Evolutionary conservation across 139 green algal species (phyloP).

Genomic region (Mesotaenium endlicherianum): DNA sequence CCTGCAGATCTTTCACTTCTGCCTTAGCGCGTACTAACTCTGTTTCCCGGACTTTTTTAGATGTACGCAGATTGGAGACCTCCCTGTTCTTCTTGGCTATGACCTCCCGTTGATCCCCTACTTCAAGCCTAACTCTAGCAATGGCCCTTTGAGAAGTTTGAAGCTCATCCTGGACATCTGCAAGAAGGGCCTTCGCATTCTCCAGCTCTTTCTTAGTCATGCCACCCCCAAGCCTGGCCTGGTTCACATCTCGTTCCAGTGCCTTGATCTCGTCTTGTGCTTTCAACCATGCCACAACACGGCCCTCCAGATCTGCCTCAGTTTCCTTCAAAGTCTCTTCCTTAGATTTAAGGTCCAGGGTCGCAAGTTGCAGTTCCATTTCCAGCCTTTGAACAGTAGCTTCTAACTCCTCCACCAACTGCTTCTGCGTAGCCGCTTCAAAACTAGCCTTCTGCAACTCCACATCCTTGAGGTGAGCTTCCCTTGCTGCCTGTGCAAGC

Average conservation of each 20-base stretch:
- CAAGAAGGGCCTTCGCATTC: slow-evolving; percentile 7
- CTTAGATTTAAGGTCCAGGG: not conserved
- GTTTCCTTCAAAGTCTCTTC: slow-evolving; percentile 16
- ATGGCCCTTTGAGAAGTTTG: not conserved
- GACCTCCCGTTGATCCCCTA: not conserved
- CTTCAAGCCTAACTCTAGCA: not conserved
- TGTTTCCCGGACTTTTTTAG: not conserved
- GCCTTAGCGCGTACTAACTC: not conserved
- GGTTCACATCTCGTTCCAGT: slow-evolving; percentile 15
- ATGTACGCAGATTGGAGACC: not conserved
- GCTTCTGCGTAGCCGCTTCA: not conserved
- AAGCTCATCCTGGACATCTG: slow-evolving; percentile 32
- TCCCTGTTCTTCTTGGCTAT: slow-evolving; percentile 19
- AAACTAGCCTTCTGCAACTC: slow-evolving; percentile 11
- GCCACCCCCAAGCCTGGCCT: not conserved
- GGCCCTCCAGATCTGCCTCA: slow-evolving; percentile 16
- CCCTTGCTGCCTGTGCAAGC: not conserved
- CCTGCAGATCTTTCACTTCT: slow-evolving; percentile 1
- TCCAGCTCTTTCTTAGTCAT: slow-evolving; percentile 20
- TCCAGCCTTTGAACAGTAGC: not conserved
- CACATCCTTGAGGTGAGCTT: not conserved
- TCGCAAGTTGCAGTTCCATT: slow-evolving; percentile 20
- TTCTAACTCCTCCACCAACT: slow-evolving; percentile 28
- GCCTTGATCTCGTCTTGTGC: slow-evolving; percentile 29
- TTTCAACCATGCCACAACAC: not conserved